These are phyloP conservation scores for Xylaria intraflava DNA, from an alignment of 495 filamentous ascomycete species.

Conservation along the genomic window DNA sequence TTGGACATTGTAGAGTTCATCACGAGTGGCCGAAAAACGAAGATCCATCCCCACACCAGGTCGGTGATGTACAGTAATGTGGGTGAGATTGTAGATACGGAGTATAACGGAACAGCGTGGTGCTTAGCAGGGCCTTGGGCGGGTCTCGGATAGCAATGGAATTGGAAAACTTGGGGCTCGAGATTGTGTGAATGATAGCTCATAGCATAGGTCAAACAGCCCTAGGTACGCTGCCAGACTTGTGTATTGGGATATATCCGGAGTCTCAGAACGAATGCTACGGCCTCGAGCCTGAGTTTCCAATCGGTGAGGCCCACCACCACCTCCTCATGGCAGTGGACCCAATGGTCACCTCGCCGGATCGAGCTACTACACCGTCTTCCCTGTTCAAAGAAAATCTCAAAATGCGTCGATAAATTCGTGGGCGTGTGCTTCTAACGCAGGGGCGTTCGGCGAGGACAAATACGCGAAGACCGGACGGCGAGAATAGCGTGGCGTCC, in stretches of 20 bases:
- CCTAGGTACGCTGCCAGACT: background rate
- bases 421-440: background rate
- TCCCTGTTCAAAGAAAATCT: background rate
- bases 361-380: conserved; percentile 12
- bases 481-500: conserved; percentile 3
- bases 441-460: conserved; percentile 6
- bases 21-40: conserved; percentile 46
- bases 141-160: background rate
- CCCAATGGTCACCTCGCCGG: conserved; percentile 31
- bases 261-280: conserved; percentile 10
- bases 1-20: conserved; percentile 81
- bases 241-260: conserved; percentile 3
- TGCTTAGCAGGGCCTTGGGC: background rate
- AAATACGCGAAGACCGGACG: background rate
- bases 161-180: conserved; percentile 5
- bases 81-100: conserved; percentile 8
- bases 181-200: conserved; percentile 15
- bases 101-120: background rate
- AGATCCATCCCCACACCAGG: conserved; percentile 47
- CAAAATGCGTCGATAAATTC: background rate
- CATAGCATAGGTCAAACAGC: conserved; percentile 17
- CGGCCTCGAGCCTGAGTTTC: conserved; percentile 23
- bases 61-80: conserved; percentile 10
- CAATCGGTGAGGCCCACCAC: conserved; percentile 33
- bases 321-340: conserved; percentile 39